phyloP scores from a whole-genome alignment of 2,329 filamentous ascomycete species.

The Phialocephala subalpina region DNA sequence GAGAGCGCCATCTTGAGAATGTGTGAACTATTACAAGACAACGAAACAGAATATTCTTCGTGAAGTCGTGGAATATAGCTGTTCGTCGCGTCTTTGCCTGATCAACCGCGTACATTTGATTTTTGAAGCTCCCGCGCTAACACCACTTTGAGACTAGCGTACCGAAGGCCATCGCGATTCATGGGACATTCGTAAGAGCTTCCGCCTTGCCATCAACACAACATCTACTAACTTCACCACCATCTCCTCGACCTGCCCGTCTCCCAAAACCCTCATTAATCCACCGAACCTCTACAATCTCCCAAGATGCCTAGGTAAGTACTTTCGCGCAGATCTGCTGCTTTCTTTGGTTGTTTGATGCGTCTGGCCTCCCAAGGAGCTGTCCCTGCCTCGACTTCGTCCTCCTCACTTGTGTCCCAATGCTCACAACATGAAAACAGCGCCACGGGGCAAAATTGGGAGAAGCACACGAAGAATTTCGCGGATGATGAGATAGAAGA shows the following conservation, averaged over 20 bases:
- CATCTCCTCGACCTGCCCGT: slow-evolving; percentile 1
- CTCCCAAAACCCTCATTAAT: background rate
- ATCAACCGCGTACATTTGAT: slow-evolving; percentile 34
- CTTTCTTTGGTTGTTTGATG: background rate
- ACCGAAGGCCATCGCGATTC: slow-evolving; percentile 13
- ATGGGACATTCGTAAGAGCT: slow-evolving; percentile 32
- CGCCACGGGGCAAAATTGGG: slow-evolving; percentile 93
- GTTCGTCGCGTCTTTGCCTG: slow-evolving; percentile 36
- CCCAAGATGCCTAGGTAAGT: slow-evolving; percentile 32
- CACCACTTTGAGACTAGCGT: slow-evolving; percentile 26
- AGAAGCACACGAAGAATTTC: slow-evolving; percentile 98
- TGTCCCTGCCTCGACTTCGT: background rate
- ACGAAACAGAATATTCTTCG: slow-evolving; percentile 22
- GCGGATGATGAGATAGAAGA: slow-evolving; percentile 97
- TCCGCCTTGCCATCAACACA: slow-evolving; percentile 35
- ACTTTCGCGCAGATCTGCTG: background rate
- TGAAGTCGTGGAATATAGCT: slow-evolving; percentile 23
- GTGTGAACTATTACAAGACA: slow-evolving; percentile 27
- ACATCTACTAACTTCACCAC: slow-evolving; percentile 21
- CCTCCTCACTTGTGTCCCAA: slow-evolving; percentile 8
- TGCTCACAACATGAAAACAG: slow-evolving; percentile 51
- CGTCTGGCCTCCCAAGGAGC: background rate
- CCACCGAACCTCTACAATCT: slow-evolving; percentile 5
- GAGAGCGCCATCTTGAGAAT: slow-evolving; percentile 54
- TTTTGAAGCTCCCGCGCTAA: slow-evolving; percentile 25